Evolutionary conservation across 768 basidiomycete species (phyloP), one percentile per base, ranked within the genome.

Genomic region (Trametes punicea): DNA sequence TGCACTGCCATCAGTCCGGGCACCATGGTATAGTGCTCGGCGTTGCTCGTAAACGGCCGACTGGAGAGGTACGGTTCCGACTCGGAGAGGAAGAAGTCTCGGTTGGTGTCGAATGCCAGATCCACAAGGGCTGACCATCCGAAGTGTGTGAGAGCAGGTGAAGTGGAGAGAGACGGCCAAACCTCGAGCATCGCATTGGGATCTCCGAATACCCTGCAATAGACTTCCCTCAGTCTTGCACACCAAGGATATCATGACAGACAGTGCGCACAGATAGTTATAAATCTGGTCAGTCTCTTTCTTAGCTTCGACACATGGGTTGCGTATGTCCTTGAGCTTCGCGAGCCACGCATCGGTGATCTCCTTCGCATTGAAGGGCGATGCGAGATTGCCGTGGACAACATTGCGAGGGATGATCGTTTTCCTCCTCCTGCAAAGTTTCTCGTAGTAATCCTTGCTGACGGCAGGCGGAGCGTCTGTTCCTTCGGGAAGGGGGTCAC

Each of bases 81-180:
- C 11, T 25, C 11, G 23, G 61, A 49, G 26, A 51, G 6, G 49
- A 62, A 51, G 18, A 62, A 6, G 1, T 57, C 51, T 23, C 53
- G 54, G 57, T 67, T 67, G 0, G 56, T 49, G 18, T 56, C 57
- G 52, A 67, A 61, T 11, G 79, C 81, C 20, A 70, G 64, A 31
- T 71, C 70, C 20, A 84, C 79, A 46, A 81, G 73, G 0, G 78
- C 73, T 0, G 82, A 81, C 81, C 81, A 84, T 2, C 68, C 57
- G 60, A 83, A 85, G 16, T 72, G 57, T 2, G 60, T 63, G 29
- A 83, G 67, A 29, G 82, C 74, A 20, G 83, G 81, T 0, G 82
- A 82, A 6, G 69, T 59, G 3, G 63, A 63, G 30, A 84, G 71
- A 2, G 68, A 49, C 0, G 75, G 75, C 57, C 78, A 77, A 2